Evolutionary conservation across 139 green algal species (phyloP).

Genomic region (Pedinophyceae sp.): DNA sequence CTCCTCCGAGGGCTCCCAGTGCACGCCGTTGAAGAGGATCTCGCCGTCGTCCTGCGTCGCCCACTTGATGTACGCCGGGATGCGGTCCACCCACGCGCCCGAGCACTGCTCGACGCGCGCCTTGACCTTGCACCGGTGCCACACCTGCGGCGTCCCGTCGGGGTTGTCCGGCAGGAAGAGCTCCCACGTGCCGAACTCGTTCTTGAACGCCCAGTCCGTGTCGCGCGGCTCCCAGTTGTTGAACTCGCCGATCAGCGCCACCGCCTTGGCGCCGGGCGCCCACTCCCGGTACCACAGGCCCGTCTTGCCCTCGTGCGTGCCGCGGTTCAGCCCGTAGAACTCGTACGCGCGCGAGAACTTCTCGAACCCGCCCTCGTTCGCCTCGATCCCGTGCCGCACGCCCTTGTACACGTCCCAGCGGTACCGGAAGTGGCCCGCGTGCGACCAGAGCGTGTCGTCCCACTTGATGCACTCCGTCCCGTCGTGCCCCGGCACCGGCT

Average conservation of each 20-base stretch:
- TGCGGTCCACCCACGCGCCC: conserved; percentile 72
- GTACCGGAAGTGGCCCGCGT: conserved; percentile 82
- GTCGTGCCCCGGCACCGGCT: conserved; percentile 50
- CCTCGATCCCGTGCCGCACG: conserved; percentile 47
- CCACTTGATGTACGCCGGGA: conserved; percentile 88
- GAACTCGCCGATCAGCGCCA: conserved; percentile 86
- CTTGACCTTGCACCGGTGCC: conserved; percentile 70
- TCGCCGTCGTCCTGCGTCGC: conserved; percentile 82
- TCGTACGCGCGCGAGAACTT: conserved; percentile 73
- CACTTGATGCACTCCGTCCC: conserved; percentile 74
- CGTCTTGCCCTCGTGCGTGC: conserved; percentile 47
- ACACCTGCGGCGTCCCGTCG: conserved; percentile 53
- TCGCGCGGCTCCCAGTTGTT: conserved; percentile 71
- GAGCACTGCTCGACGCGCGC: conserved; percentile 49
- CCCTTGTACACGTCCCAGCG: conserved; percentile 67
- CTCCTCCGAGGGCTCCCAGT: conserved; percentile 47
- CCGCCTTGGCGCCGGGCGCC: conserved; percentile 57
- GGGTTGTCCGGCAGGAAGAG: conserved; percentile 69
- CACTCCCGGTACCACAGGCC: conserved; percentile 81
- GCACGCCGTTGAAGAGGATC: conserved; percentile 82
- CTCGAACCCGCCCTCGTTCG: conserved; percentile 71
- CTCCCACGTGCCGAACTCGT: conserved; percentile 69
- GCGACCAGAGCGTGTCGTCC: conserved; percentile 61
- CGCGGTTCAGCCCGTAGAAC: conserved; percentile 71
- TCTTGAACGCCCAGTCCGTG: conserved; percentile 72